phyloP scores from a whole-genome alignment of 257 asterid species.

The Scutellaria galericulata region DNA sequence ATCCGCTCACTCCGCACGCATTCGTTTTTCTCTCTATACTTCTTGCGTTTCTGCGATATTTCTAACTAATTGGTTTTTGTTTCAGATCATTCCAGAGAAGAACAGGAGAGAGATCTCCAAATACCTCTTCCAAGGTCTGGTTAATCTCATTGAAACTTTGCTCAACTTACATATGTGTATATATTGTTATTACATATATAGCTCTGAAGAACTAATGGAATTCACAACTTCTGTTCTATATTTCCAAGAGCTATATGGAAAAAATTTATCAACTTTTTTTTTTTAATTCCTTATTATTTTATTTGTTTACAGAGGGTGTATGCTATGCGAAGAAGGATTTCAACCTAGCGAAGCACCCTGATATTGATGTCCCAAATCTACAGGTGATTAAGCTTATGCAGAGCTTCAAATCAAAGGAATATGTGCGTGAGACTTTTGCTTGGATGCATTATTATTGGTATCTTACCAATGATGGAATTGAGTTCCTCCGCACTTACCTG shows the following conservation, averaged over 20 bases:
- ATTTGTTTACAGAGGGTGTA: constrained; percentile 72
- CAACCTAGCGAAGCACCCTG: constrained; percentile 90
- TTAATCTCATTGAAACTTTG: background rate
- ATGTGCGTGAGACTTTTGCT: constrained; percentile 87
- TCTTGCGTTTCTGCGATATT: background rate
- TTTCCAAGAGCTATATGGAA: too few species aligned
- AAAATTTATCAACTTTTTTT: background rate
- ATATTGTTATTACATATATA: background rate
- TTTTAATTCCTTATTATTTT: background rate
- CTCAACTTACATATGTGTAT: background rate
- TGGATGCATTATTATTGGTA: constrained; percentile 98
- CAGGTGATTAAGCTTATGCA: constrained; percentile 98
- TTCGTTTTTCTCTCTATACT: background rate
- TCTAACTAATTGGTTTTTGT: constrained; percentile 5
- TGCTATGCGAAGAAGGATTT: constrained; percentile 89
- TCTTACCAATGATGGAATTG: constrained; percentile 89
- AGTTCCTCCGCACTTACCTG: constrained; percentile 83
- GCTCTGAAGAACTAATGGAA: background rate
- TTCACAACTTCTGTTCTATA: too few species aligned
- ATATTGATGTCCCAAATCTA: constrained; percentile 87
- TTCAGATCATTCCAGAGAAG: constrained; percentile 83
- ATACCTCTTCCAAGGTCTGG: constrained; percentile 84
- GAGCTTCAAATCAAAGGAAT: constrained; percentile 94
- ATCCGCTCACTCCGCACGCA: background rate
- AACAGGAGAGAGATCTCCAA: constrained; percentile 94